Conservation (phyloP, 2,329 filamentous ascomycete genomes). For the Colletotrichum sublineola region DNA sequence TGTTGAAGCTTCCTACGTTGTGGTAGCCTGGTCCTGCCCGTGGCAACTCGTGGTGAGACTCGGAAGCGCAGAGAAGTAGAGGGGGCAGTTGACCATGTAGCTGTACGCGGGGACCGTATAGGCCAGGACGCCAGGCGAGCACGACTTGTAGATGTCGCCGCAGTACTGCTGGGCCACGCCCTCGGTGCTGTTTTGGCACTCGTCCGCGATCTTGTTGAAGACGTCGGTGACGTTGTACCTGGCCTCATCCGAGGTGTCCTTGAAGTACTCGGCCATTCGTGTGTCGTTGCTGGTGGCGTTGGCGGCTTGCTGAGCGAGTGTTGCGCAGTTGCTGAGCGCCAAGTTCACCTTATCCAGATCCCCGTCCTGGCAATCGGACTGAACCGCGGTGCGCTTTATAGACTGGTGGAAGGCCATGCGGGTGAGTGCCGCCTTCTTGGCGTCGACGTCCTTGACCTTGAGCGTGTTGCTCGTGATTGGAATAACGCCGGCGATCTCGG, state of each 20-base stretch:
- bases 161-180: constrained; percentile 70
- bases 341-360: constrained; percentile 55
- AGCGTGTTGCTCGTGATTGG: constrained; percentile 69
- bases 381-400: constrained; percentile 61
- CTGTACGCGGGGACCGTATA: constrained; percentile 69
- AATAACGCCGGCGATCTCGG: constrained; percentile 63
- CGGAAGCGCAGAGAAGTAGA: constrained; percentile 69
- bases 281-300: constrained; percentile 52
- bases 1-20: constrained; percentile 52
- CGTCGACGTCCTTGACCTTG: constrained; percentile 66
- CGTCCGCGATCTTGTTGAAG: constrained; percentile 61
- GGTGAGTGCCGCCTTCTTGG: constrained; percentile 62
- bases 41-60: constrained; percentile 67
- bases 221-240: constrained; percentile 65
- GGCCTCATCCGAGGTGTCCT: constrained; percentile 56
- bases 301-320: constrained; percentile 62
- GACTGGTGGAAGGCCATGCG: constrained; percentile 57
- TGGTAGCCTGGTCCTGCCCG: constrained; percentile 66
- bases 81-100: constrained; percentile 72
- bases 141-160: constrained; percentile 67
- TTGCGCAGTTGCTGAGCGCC: constrained; percentile 65
- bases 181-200: constrained; percentile 65
- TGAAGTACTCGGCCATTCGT: constrained; percentile 72
- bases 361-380: constrained; percentile 64
- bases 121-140: constrained; percentile 65